Base-by-base conservation (phyloP, 345 rosid genomes). In the Brassica nigra region DNA sequence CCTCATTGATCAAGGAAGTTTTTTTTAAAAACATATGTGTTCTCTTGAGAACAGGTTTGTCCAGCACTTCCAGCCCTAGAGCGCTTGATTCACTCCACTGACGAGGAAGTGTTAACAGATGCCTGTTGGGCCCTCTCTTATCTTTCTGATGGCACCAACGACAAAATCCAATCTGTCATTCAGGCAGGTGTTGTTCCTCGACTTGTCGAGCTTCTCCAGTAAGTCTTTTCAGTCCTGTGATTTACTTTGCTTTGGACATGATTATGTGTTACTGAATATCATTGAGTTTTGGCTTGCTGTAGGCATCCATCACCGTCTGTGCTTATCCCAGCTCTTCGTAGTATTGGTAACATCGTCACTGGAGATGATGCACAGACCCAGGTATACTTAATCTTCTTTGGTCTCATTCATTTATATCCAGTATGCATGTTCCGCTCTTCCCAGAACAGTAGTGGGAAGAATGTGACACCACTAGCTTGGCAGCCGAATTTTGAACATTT, bases 121-220 rank as follows among this genome's bases (percentile, higher is more conserved):
- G 95, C 98, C 37, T 95, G 99, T 74, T 95, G 99, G 99, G 98
- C 98, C 8, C 92, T 95, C 36, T 95, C 98, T 4, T 95, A 93
- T 80, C 91, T 95, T 36, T 93, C 97, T 70, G 98, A 95, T 86
- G 99, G 99, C 57, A 90, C 94, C 33, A 95, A 95, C 82, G 99
- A 93, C 84, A 93, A 93, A 87, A 93, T 95, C 76, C 97, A 95
- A 86, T 88, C 93, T 80, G 98, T 95, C 65, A 91, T 95, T 76
- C 90, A 90, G 72, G 97, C 97, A 33, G 89, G 90, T 47, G 96
- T 93, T 80, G 91, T 96, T 77, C 89, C 91, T 5, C 90, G 96
- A 37, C 91, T 95, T 14, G 86, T 90, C 74, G 96, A 91, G 81
- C 97, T 95, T 62, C 86, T 95, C 27, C 80, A 81, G 99, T 95